Evolutionary conservation across 2,329 filamentous ascomycete species (phyloP).

Genomic region (Colletotrichum orchidophilum): DNA sequence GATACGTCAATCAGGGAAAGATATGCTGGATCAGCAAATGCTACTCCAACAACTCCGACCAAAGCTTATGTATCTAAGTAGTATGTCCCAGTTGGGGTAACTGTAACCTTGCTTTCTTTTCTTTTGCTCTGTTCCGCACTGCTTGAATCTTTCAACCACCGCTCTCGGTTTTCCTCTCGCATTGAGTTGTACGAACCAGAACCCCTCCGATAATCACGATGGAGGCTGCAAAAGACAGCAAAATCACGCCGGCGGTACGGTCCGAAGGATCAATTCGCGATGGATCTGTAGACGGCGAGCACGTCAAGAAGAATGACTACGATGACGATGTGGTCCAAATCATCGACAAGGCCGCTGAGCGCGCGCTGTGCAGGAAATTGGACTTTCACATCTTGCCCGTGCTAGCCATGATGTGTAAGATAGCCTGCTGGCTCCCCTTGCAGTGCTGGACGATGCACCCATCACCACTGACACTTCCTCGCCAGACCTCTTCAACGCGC

Average conservation of each 20-base stretch:
- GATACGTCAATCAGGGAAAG: background rate
- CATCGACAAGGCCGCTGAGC: slow-evolving; percentile 56
- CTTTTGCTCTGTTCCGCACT: background rate
- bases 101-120: background rate
- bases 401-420: slow-evolving; percentile 61
- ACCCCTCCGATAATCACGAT: background rate
- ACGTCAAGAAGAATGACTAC: slow-evolving; percentile 10
- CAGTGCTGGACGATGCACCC: too few relatives aligned
- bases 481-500: slow-evolving; percentile 56
- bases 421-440: background rate
- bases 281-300: slow-evolving; percentile 1
- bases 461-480: background rate
- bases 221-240: slow-evolving; percentile 4
- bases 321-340: slow-evolving; percentile 40
- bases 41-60: background rate
- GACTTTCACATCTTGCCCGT: slow-evolving; percentile 64
- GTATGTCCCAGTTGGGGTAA: background rate
- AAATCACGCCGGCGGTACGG: background rate
- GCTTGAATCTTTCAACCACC: background rate
- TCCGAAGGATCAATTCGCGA: slow-evolving; percentile 4
- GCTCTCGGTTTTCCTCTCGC: background rate
- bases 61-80: background rate
- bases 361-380: slow-evolving; percentile 62
- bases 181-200: too few relatives aligned
- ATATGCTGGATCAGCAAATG: background rate